Percentiles rank a stretch among this genome's conserved stretches.
These are phyloP conservation scores for Xylariales sp. DNA, from an alignment of 2,329 filamentous ascomycete species.

Conservation along the genomic window DNA sequence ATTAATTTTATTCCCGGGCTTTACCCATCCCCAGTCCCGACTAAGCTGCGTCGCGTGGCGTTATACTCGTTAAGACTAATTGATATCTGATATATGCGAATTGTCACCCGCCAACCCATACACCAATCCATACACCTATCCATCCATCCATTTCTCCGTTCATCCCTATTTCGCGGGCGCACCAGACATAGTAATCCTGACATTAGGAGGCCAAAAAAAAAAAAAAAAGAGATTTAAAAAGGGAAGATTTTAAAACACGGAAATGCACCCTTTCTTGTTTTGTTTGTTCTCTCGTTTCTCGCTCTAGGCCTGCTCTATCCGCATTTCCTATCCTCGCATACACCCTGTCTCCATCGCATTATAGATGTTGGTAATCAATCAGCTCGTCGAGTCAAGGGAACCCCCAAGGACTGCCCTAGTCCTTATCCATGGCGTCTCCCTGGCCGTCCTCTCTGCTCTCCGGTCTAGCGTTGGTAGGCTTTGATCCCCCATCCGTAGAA, in stretches of 20 bases:
- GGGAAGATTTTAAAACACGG: not conserved
- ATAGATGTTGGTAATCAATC: not conserved
- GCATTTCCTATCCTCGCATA: not conserved
- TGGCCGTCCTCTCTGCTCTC: slow-evolving; percentile 24
- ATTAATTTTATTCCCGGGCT: no score
- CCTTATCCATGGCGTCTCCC: slow-evolving; percentile 36
- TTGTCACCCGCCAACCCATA: not conserved
- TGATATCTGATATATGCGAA: not conserved
- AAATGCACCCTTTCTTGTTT: slow-evolving; percentile 6
- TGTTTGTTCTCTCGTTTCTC: slow-evolving; percentile 4
- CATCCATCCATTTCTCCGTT: not conserved
- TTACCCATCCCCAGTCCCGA: not conserved
- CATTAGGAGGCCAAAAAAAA: not conserved
- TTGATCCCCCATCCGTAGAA: slow-evolving; percentile 9
- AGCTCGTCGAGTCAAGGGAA: not conserved
- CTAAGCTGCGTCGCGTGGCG: not conserved
- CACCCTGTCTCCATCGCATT: not conserved
- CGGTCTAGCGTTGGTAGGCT: slow-evolving; percentile 4
- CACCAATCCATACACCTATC: not conserved
- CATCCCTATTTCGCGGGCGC: slow-evolving; percentile 24
- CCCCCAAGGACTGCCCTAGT: slow-evolving; percentile 10
- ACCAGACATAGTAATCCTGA: slow-evolving; percentile 9
- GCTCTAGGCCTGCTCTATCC: slow-evolving; percentile 12
- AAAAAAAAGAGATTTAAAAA: not conserved
- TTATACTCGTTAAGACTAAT: slow-evolving; percentile 13